These are phyloP conservation scores for Glebionis coronaria DNA, from an alignment of 129 eudicot genomes.

Conservation along the genomic window DNA sequence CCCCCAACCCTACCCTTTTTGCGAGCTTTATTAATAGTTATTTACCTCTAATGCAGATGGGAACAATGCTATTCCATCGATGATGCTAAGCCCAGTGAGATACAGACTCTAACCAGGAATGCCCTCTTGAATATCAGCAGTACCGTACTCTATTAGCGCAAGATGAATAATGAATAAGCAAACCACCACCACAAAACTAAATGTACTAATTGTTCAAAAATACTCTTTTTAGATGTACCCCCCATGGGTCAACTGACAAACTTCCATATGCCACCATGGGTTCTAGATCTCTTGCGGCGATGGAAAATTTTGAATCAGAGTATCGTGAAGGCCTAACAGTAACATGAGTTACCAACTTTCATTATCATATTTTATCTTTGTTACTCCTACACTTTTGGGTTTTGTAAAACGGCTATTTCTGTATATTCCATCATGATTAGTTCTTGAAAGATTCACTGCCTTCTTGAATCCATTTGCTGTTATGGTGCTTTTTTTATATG, in stretches of 20 bases:
- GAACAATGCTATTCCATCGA: no score
- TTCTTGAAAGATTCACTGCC: not conserved
- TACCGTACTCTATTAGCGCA: no score
- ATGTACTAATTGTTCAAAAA: conserved; percentile 12
- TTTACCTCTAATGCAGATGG: no score
- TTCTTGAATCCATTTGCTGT: not conserved
- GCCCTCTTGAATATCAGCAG: no score
- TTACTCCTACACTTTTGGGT: no score
- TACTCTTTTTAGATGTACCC: conserved; percentile 59
- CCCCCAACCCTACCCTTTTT: conserved; percentile 6
- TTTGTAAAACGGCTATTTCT: no score
- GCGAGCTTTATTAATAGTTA: not conserved
- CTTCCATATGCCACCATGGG: conserved; percentile 98
- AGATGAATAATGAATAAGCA: no score
- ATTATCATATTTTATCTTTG: not conserved
- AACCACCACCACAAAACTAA: not conserved
- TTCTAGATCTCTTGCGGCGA: conserved; percentile 96
- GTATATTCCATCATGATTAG: not conserved
- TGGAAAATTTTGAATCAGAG: conserved; percentile 86
- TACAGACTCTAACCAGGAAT: no score
- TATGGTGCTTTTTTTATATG: not conserved
- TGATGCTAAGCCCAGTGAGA: no score
- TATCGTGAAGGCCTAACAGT: conserved; percentile 80
- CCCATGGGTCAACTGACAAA: conserved; percentile 93
- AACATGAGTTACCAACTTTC: conserved; percentile 46